Evolutionary conservation across 345 rosid genomes (phyloP).

Genomic region (Laguncularia racemosa): DNA sequence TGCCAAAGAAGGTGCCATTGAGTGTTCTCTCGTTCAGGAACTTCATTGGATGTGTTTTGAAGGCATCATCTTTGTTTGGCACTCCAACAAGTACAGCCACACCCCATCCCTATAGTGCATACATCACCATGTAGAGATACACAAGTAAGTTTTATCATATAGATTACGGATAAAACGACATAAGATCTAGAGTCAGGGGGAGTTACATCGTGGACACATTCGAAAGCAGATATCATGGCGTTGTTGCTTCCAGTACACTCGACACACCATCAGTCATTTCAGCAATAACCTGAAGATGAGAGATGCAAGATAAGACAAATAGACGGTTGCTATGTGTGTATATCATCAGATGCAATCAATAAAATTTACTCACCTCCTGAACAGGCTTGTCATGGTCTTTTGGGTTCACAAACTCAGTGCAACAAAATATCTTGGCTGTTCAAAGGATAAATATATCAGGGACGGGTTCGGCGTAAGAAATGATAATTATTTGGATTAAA

Average conservation of each 20-base stretch:
- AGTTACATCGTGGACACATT: slow-evolving; percentile 36
- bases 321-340: no score
- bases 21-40: slow-evolving; percentile 33
- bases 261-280: slow-evolving; percentile 38
- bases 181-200: background rate
- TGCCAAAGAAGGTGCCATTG: slow-evolving; percentile 36
- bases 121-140: background rate
- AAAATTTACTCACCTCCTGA: slow-evolving; percentile 20
- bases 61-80: slow-evolving; percentile 32
- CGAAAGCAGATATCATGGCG: slow-evolving; percentile 43
- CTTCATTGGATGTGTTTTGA: slow-evolving; percentile 31
- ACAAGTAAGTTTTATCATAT: background rate
- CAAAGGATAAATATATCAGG: background rate
- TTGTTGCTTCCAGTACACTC: slow-evolving; percentile 34
- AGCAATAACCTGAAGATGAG: slow-evolving; percentile 23
- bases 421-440: slow-evolving; percentile 35
- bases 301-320: background rate
- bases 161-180: background rate
- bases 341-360: no score
- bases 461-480: background rate
- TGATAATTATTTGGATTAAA: background rate
- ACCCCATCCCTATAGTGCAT: slow-evolving; percentile 33
- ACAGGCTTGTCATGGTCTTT: slow-evolving; percentile 27
- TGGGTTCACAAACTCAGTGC: slow-evolving; percentile 29
- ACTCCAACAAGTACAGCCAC: slow-evolving; percentile 43